A percentile compares a stretch with the other conserved stretches of the same genome.
Conservation (phyloP, 768 basidiomycete species). For the Tricholomella constricta region DNA sequence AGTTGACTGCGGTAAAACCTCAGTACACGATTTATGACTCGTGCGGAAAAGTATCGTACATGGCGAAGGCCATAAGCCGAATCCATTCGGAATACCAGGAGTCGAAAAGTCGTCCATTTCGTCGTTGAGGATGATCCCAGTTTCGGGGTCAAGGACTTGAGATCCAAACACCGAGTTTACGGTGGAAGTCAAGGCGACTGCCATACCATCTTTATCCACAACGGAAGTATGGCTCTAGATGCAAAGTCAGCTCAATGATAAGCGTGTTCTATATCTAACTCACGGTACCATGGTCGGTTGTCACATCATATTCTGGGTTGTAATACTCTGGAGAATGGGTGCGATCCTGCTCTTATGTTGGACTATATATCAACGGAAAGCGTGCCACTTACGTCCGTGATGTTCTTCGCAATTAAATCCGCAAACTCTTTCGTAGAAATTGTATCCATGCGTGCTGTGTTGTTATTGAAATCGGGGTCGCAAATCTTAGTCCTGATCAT, state of each 20-base stretch:
- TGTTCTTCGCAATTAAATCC: constrained; percentile 56
- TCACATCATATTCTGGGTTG: constrained; percentile 75
- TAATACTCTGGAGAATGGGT: constrained; percentile 88
- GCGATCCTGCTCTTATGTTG: constrained; percentile 51
- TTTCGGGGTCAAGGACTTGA: constrained; percentile 80
- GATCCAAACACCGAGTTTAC: constrained; percentile 92
- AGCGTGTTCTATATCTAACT: constrained; percentile 22
- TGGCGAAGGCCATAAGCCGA: constrained; percentile 81
- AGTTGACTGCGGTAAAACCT: constrained; percentile 62
- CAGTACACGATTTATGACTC: background rate
- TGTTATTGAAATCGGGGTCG: constrained; percentile 72
- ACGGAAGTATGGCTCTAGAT: constrained; percentile 80
- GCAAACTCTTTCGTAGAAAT: constrained; percentile 75
- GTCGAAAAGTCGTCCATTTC: constrained; percentile 96
- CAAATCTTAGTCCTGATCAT: constrained; percentile 71
- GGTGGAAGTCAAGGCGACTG: constrained; percentile 83
- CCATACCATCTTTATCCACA: constrained; percentile 85
- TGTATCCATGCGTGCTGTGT: constrained; percentile 54
- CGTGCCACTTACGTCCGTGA: constrained; percentile 72
- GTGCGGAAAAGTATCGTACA: constrained; percentile 44
- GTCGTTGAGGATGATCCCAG: constrained; percentile 89
- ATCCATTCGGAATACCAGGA: constrained; percentile 81
- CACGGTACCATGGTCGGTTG: constrained; percentile 86
- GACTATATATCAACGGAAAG: background rate
- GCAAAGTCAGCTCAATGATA: background rate